phyloP scores from a whole-genome alignment of 163 green algal species.

The Scenedesmus sp. region DNA sequence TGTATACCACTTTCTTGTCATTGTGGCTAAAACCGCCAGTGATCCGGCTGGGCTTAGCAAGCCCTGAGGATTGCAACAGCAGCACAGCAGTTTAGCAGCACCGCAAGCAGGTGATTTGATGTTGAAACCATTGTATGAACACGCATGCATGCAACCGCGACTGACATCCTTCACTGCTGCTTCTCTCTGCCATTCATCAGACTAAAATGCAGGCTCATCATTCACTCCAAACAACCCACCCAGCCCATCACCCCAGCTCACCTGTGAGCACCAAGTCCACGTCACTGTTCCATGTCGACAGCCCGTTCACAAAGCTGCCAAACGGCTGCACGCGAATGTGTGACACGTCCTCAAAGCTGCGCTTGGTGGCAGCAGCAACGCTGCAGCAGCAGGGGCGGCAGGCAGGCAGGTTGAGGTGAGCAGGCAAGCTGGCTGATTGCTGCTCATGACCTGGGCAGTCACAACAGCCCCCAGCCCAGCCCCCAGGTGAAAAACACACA shows the following conservation, averaged over 20 bases:
- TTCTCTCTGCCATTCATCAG: not conserved
- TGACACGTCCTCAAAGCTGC: conserved; percentile 2
- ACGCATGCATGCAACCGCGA: conserved; percentile 37
- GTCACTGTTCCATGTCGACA: conserved; percentile 68
- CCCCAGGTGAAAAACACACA: not conserved
- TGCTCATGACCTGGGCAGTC: not conserved
- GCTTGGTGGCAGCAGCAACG: conserved; percentile 21
- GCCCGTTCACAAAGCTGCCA: conserved; percentile 67
- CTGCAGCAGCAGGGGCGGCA: not conserved
- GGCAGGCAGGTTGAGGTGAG: not conserved
- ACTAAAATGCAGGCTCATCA: too few species aligned
- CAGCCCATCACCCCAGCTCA: not conserved
- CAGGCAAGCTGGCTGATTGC: not conserved
- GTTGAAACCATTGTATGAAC: not conserved
- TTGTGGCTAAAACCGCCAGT: conserved; percentile 49
- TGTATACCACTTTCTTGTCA: conserved; percentile 44
- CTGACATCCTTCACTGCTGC: not conserved
- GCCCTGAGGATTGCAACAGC: conserved; percentile 6
- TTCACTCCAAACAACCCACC: too few species aligned
- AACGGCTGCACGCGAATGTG: conserved; percentile 64
- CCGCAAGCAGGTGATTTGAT: not conserved
- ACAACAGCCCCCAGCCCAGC: not conserved
- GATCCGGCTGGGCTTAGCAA: conserved; percentile 58
- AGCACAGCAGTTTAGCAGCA: not conserved
- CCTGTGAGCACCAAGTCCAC: conserved; percentile 68